phyloP scores from a whole-genome alignment of 2,329 filamentous ascomycete genomes.

The Gliomastix tumulicola region DNA sequence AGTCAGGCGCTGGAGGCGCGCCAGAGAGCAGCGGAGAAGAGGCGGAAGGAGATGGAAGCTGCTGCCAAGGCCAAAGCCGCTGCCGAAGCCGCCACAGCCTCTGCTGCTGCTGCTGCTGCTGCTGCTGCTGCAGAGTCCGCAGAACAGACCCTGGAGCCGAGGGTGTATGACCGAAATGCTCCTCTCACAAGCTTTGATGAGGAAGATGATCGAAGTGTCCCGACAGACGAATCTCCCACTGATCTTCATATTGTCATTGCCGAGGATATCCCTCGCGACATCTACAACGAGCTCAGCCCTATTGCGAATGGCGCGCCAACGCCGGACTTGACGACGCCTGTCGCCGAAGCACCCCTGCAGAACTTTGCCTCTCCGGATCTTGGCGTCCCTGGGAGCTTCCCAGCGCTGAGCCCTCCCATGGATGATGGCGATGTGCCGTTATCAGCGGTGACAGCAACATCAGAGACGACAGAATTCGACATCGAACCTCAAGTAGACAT shows the following conservation, averaged over 20 bases:
- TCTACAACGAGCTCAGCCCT: too few relatives aligned
- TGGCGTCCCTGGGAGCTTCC: slow-evolving; percentile 59
- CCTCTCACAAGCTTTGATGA: too few relatives aligned
- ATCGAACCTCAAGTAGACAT: slow-evolving; percentile 60
- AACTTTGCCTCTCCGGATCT: slow-evolving; percentile 59
- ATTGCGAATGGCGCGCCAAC: too few relatives aligned
- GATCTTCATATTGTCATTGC: too few relatives aligned
- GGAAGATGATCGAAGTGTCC: too few relatives aligned
- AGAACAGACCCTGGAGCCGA: slow-evolving; percentile 4
- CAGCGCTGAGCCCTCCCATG: slow-evolving; percentile 27
- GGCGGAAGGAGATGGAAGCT: slow-evolving; percentile 42
- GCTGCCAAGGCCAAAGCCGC: slow-evolving; percentile 33
- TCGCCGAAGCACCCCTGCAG: too few relatives aligned
- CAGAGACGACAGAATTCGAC: slow-evolving; percentile 65
- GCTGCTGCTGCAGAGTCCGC: slow-evolving; percentile 7
- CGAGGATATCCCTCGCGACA: too few relatives aligned
- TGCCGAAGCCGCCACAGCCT: slow-evolving; percentile 7
- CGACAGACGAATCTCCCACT: too few relatives aligned
- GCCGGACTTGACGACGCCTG: too few relatives aligned
- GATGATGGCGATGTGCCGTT: slow-evolving; percentile 41
- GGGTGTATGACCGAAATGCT: too few relatives aligned
- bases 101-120: slow-evolving; percentile 8
- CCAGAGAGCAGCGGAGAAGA: slow-evolving; percentile 43
- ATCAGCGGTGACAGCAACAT: slow-evolving; percentile 52
- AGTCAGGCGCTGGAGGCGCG: slow-evolving; percentile 55